A percentile compares a stretch with the other conserved stretches of the same genome.
phyloP scores from a whole-genome alignment of 2,329 filamentous ascomycete species.

The Juglanconis oblonga region DNA sequence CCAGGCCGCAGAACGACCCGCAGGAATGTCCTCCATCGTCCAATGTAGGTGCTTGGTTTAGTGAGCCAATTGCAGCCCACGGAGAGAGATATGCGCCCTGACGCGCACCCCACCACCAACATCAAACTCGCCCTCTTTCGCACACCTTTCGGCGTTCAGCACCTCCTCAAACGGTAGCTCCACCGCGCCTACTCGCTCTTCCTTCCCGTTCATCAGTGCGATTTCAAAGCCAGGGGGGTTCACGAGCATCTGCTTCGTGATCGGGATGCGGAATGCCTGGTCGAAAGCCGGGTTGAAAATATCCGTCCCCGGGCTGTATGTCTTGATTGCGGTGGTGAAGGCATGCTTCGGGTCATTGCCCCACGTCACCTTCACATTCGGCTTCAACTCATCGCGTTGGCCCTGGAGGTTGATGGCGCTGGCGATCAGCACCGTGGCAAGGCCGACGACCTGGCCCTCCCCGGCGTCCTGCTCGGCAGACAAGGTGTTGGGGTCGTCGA shows the following conservation, averaged over 20 bases:
- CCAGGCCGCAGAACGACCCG: not conserved
- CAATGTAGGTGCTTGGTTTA: not conserved
- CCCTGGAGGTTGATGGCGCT: conserved; percentile 40
- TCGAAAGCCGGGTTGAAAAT: conserved; percentile 48
- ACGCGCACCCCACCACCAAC: conserved; percentile 33
- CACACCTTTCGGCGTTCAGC: conserved; percentile 28
- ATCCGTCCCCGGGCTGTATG: conserved; percentile 41
- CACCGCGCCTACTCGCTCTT: conserved; percentile 29
- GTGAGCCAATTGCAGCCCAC: conserved; percentile 25
- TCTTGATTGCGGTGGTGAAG: conserved; percentile 40
- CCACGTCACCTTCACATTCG: conserved; percentile 43
- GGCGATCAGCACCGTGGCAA: conserved; percentile 41
- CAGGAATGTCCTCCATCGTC: not conserved
- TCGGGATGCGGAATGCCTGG: conserved; percentile 40
- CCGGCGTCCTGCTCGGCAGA: conserved; percentile 25
- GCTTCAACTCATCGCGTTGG: conserved; percentile 39
- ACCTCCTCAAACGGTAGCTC: conserved; percentile 35
- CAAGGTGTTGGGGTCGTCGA: conserved; percentile 29
- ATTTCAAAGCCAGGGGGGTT: conserved; percentile 30
- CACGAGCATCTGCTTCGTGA: conserved; percentile 29
- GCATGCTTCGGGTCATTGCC: conserved; percentile 28
- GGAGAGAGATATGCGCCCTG: conserved; percentile 33
- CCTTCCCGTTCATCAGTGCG: conserved; percentile 31
- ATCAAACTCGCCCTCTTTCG: conserved; percentile 31
- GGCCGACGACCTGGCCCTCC: conserved; percentile 34